Evolutionary conservation across 495 filamentous ascomycete genomes (phyloP), one percentile per base, ranked within the genome.

Genomic region (Aspergillus cavernicola): DNA sequence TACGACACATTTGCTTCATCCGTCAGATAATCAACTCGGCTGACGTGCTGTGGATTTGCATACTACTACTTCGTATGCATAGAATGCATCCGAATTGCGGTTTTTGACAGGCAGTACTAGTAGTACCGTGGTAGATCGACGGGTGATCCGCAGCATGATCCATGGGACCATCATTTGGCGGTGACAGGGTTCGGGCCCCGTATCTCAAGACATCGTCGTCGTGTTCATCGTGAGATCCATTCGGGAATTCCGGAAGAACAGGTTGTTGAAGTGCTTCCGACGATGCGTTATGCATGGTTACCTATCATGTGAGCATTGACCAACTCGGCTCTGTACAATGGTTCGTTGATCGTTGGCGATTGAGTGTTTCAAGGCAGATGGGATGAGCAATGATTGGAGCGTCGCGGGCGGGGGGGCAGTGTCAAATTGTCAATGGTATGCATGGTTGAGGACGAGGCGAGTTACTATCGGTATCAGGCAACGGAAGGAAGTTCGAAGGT

Each of bases 201-300:
- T 24, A 36, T 39, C 35, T 55, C 44, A 26, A 52, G 44, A 55
- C 49, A 59, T 16, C 7, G 31, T 36, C 46, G 55, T 67, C 68
- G 69, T 72, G 69, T 74, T 55, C 55, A 60, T 55, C 38, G 43
- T 43, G 47, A 66, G 51, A 48, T 57, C 71, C 69, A 74, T 65
- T 72, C 71, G 71, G 71, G 71, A 58, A 55, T 59, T 61, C 63
- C 69, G 69, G 71, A 72, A 58, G 32, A 32, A 26, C 37, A 62
- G 57, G 57, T 47, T 52, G 55, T 62, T 38, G 29, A 32, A 13
- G 46, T 36, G 54, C 47, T 47, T 58, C 61, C 38, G 59, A 58
- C 44, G 57, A 24, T 36, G 29, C 32, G 15, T 31, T 24, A 54
- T 52, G 56, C 35, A 56, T 36, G 19, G 46, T 37, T 56, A 43